These are phyloP conservation scores for Pontederia crassipes DNA, from an alignment of 176 grass and related monocot species.

Conservation along the genomic window DNA sequence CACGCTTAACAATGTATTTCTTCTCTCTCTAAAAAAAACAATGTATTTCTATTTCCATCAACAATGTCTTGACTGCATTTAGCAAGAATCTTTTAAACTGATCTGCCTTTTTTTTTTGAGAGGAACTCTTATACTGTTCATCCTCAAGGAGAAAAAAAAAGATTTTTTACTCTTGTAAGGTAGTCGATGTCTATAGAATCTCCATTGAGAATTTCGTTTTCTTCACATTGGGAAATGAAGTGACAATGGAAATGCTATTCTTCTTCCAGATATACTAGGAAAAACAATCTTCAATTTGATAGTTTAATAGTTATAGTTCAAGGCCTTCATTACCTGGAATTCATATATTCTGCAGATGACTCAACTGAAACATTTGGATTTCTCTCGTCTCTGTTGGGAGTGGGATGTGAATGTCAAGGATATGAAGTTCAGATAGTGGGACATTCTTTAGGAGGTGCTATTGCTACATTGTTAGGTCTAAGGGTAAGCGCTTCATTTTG, in stretches of 20 bases:
- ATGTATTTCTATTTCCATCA: no score
- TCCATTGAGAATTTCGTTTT: no score
- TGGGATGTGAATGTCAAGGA: slow-evolving; percentile 61
- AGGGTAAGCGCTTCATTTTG: slow-evolving; percentile 43
- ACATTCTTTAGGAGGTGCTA: slow-evolving; percentile 90
- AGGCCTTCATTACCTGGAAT: slow-evolving; percentile 11
- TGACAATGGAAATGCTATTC: not conserved
- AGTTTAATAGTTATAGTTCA: slow-evolving; percentile 10
- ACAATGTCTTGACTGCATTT: no score
- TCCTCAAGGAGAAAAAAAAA: no score
- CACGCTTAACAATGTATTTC: no score
- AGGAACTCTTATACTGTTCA: no score
- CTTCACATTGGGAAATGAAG: not conserved
- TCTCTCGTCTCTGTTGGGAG: slow-evolving; percentile 55
- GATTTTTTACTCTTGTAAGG: no score
- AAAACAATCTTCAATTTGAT: slow-evolving; percentile 2
- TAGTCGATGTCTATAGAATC: no score
- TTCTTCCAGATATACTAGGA: not conserved
- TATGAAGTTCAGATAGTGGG: slow-evolving; percentile 80
- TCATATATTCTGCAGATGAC: slow-evolving; percentile 34
- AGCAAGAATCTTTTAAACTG: no score
- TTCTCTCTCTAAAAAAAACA: no score
- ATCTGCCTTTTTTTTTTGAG: no score
- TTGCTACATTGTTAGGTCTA: slow-evolving; percentile 82
- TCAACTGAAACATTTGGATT: slow-evolving; percentile 42